Base-by-base conservation (phyloP, 345 rosid species). In the Gossypium thurberi region DNA sequence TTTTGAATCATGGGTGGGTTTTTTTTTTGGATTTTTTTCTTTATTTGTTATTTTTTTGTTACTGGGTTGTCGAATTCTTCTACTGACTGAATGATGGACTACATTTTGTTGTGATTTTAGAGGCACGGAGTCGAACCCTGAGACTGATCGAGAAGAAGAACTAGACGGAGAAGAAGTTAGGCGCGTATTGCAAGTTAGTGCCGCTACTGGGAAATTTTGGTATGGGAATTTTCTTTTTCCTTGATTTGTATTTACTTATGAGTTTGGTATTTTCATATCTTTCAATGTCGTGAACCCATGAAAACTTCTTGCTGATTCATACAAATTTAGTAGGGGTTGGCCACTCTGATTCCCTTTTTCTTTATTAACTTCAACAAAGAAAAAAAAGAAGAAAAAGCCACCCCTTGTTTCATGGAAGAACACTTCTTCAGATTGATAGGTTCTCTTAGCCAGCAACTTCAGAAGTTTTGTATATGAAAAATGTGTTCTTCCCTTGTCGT, bases 141-240 rank as follows among this genome's bases (percentile, higher is more conserved):
- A 57, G 44, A 65, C 23, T 72, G 1, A 3, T 43, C 56, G 20
- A 44, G 75, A 72, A 11, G 59, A n/a, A 42, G 70, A 65, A 44
- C 33, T 44, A 44, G 70, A 67, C 37, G 52, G 46, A 44, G 70
- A 66, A 25, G 8, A 26, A 59, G 55, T 72, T 72, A 72, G 67
- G 53, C 46, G 58, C 52, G 20, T 46, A 15, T 47, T 72, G 67
- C 56, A 59, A 72, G 46, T 25, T 60, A 60, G 26, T 46, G 17
- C 75, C 28, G 47, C 58, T 17, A 72, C 75, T 44, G 75, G 75
- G 33, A 59, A 60, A 2, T 72, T 72, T 47, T 26, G 67, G 75
- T 72, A 72, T 59, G 67, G 6, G 11, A 15, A 23, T 67, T 15
- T 4, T 15, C 8, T 10, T 15, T 68, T 15, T 26, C 21, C 15